These are phyloP conservation scores for Cyanidiococcus yangmingshanensis DNA, from an alignment of 23 red algal genomes.

Conservation along the genomic window DNA sequence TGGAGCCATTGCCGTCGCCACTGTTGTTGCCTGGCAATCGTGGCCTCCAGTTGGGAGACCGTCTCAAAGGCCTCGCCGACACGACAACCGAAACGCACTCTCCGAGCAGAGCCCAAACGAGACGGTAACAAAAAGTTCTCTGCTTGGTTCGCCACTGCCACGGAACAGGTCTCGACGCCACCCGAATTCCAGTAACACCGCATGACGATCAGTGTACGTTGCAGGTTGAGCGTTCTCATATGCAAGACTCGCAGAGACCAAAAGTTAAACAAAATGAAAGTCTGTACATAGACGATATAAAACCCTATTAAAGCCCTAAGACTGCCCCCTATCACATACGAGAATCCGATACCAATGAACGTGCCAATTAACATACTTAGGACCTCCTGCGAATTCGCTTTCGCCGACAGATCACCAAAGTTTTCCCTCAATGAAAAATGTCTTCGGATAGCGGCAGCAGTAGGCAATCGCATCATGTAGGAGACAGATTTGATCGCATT, in stretches of 20 bases:
- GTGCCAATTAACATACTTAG: conserved; percentile 27
- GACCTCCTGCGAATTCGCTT: conserved; percentile 31
- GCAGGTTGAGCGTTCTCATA: conserved; percentile 27
- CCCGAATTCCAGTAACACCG: conserved; percentile 28
- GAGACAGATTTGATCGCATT: conserved; percentile 30
- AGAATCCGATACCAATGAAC: conserved; percentile 24
- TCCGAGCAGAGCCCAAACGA: neutral
- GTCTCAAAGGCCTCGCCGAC: conserved; percentile 2
- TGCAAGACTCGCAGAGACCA: conserved; percentile 20
- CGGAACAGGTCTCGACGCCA: conserved; percentile 11
- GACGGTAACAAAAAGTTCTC: conserved; percentile 29
- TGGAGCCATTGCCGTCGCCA: conserved; percentile 3
- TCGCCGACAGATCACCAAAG: conserved; percentile 32
- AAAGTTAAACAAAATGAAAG: conserved; percentile 23
- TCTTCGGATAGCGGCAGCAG: conserved; percentile 24
- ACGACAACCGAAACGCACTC: conserved; percentile 14
- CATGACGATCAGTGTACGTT: conserved; percentile 18
- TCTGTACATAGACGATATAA: conserved; percentile 13
- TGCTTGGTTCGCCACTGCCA: conserved; percentile 13
- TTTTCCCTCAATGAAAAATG: conserved; percentile 30
- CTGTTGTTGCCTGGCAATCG: conserved; percentile 15
- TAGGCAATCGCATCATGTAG: conserved; percentile 38
- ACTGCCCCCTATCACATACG: neutral
- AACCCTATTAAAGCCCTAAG: neutral
- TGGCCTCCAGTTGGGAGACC: neutral